These are phyloP conservation scores for Solanum virginianum DNA, from an alignment of 257 asterid genomes.

Conservation along the genomic window DNA sequence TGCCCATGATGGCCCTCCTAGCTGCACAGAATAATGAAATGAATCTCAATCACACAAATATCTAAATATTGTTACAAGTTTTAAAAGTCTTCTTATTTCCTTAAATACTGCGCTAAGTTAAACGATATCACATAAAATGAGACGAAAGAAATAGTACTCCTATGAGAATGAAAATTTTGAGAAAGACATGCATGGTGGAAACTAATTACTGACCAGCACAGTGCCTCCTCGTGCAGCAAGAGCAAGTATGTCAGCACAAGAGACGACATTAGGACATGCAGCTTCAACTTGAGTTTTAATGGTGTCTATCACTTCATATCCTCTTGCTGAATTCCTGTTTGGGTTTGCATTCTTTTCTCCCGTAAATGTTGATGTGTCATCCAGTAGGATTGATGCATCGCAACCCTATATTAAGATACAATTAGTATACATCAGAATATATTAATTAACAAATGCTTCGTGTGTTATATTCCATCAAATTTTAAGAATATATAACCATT, in stretches of 20 bases:
- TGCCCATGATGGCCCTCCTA: slow-evolving; percentile 51
- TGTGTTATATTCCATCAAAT: not conserved
- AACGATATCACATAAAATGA: too few relatives aligned
- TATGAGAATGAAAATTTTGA: not conserved
- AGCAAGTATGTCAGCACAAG: slow-evolving; percentile 48
- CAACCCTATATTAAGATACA: slow-evolving; percentile 19
- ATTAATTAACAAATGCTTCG: not conserved
- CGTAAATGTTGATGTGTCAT: slow-evolving; percentile 23
- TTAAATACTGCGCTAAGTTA: too few relatives aligned
- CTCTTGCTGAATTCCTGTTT: slow-evolving; percentile 29
- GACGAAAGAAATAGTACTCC: too few relatives aligned
- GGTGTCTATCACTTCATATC: slow-evolving; percentile 30
- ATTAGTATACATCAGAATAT: not conserved
- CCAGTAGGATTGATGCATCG: slow-evolving; percentile 31
- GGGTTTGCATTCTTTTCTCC: slow-evolving; percentile 45
- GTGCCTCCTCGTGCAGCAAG: slow-evolving; percentile 45
- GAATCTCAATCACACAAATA: too few relatives aligned
- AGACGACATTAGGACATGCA: slow-evolving; percentile 23
- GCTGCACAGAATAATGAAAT: slow-evolving; percentile 3
- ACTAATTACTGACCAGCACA: slow-evolving; percentile 15
- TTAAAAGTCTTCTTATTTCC: too few relatives aligned
- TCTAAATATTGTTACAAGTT: too few relatives aligned
- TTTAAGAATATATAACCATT: not conserved
- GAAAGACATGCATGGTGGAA: not conserved
- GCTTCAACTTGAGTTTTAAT: slow-evolving; percentile 40